phyloP scores from a whole-genome alignment of 2,329 filamentous ascomycete species.

The Cladosporium oxysporum region DNA sequence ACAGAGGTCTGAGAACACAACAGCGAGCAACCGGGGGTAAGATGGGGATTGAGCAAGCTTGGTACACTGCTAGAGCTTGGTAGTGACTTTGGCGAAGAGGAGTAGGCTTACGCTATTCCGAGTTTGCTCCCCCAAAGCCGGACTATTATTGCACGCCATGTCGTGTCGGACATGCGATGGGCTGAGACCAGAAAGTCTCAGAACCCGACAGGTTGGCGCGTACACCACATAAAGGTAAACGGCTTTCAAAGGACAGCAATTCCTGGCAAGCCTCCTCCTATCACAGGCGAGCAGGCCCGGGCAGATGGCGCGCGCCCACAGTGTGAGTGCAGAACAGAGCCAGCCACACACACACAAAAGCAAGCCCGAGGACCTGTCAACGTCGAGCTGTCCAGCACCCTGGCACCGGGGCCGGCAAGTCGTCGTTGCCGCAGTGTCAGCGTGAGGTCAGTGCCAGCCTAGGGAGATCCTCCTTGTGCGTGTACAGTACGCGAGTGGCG shows the following conservation, averaged over 20 bases:
- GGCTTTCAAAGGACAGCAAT: not conserved
- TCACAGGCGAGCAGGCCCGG: slow-evolving; percentile 15
- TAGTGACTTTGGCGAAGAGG: not conserved
- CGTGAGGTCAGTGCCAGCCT: slow-evolving; percentile 15
- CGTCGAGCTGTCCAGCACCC: slow-evolving; percentile 18
- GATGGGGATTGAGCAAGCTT: slow-evolving; percentile 7
- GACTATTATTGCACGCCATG: slow-evolving; percentile 6
- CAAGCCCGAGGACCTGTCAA: slow-evolving; percentile 15
- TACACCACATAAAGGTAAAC: slow-evolving; percentile 10
- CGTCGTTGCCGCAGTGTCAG: slow-evolving; percentile 12
- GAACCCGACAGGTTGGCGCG: slow-evolving; percentile 1
- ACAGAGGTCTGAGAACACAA: slow-evolving; percentile 10
- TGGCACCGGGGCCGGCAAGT: slow-evolving; percentile 18
- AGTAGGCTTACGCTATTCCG: slow-evolving; percentile 13
- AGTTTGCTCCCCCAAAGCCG: slow-evolving; percentile 11
- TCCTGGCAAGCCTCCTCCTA: slow-evolving; percentile 1
- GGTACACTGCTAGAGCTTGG: slow-evolving; percentile 1
- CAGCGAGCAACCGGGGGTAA: slow-evolving; percentile 7
- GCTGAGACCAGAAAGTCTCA: slow-evolving; percentile 15
- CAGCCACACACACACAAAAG: slow-evolving; percentile 13
- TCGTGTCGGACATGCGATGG: slow-evolving; percentile 16
- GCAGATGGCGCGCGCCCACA: slow-evolving; percentile 6
- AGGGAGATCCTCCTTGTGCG: slow-evolving; percentile 1
- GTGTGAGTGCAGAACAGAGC: slow-evolving; percentile 11
- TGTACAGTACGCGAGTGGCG: not conserved